Evolutionary conservation across 192 early-diverging fungal species (phyloP).

Genomic region (Piromyces finnis): DNA sequence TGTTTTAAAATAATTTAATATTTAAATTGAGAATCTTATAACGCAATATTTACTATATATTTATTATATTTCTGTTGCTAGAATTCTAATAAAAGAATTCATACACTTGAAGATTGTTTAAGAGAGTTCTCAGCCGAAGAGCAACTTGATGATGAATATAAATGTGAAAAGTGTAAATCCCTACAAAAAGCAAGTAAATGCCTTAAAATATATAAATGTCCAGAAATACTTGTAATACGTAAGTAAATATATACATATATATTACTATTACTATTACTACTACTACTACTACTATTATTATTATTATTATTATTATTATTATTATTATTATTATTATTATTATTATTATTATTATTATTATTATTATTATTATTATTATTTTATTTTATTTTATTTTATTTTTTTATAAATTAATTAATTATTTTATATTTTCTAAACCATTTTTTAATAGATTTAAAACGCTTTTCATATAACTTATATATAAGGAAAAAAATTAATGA

Average conservation of each 20-base stretch:
- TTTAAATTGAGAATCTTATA: too few relatives aligned
- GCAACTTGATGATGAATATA: neutral
- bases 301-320: too few relatives aligned
- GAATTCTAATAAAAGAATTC: neutral
- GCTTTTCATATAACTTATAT: constrained; percentile 14
- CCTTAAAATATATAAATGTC: constrained; percentile 12
- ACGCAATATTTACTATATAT: too few relatives aligned
- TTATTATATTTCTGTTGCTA: too few relatives aligned
- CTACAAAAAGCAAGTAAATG: constrained; percentile 9
- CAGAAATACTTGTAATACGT: constrained; percentile 31
- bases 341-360: too few relatives aligned
- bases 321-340: too few relatives aligned
- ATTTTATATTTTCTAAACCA: constrained; percentile 3
- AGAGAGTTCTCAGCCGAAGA: constrained; percentile 3
- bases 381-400: too few relatives aligned
- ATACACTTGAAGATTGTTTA: constrained; percentile 3
- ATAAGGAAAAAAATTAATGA: constrained; percentile 19
- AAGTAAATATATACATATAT: neutral
- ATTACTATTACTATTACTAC: too few relatives aligned
- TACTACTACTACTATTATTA: too few relatives aligned
- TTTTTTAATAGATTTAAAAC: constrained; percentile 20
- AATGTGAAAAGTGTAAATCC: constrained; percentile 4
- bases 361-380: too few relatives aligned
- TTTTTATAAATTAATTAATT: too few relatives aligned
- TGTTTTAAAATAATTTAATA: neutral